phyloP scores from a whole-genome alignment of 2,329 filamentous ascomycete species.

The Fusarium sp. region DNA sequence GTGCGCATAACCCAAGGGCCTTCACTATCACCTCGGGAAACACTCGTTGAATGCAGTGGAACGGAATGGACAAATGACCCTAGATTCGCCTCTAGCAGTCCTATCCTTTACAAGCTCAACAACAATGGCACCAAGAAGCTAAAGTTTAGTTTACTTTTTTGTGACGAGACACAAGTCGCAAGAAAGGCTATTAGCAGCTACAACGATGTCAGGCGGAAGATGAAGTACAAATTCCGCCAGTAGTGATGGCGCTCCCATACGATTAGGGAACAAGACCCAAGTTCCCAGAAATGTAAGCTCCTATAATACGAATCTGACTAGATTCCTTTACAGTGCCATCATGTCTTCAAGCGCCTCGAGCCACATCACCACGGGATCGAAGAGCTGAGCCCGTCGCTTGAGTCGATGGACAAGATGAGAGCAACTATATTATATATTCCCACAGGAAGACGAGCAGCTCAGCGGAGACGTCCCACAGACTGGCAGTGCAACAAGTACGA shows the following conservation, averaged over 20 bases:
- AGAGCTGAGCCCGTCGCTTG: neutral
- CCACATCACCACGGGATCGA: too few species aligned
- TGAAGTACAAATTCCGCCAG: too few species aligned
- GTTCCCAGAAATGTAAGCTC: too few species aligned
- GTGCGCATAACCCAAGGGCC: neutral
- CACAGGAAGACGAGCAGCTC: accelerated
- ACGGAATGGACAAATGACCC: neutral
- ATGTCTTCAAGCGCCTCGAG: too few species aligned
- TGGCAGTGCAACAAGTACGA: neutral
- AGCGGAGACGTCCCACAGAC: neutral
- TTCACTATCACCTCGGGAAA: neutral
- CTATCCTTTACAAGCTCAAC: too few species aligned
- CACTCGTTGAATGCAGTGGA: neutral
- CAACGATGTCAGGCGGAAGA: too few species aligned
- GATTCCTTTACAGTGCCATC: too few species aligned
- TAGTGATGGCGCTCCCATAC: too few species aligned
- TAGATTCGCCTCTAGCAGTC: neutral
- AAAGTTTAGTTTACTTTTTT: neutral
- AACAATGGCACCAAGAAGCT: too few species aligned
- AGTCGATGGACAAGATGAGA: neutral
- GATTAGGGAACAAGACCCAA: too few species aligned
- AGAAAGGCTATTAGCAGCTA: neutral
- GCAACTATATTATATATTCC: neutral
- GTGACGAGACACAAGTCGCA: neutral
- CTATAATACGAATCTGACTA: too few species aligned